Evolutionary conservation across 495 filamentous ascomycete species (phyloP).

Genomic region (Alectoria sarmentosa): DNA sequence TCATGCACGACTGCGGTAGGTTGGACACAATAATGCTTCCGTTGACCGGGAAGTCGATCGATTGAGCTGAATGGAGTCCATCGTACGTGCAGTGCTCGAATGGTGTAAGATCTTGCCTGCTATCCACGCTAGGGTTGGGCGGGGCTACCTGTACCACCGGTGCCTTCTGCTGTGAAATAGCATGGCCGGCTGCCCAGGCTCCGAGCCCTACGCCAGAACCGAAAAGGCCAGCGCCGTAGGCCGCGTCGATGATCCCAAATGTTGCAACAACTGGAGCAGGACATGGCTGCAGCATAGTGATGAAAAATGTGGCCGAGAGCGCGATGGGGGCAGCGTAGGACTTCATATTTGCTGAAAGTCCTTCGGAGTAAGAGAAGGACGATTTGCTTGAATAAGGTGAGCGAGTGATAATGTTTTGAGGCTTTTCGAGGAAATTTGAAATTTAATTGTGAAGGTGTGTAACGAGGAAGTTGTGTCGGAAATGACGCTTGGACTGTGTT

Average conservation of each 20-base stretch:
- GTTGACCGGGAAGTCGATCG: background rate
- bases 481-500: background rate
- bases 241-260: background rate
- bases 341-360: background rate
- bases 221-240: background rate
- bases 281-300: background rate
- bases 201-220: background rate
- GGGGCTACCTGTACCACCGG: too few relatives aligned
- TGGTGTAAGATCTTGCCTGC: background rate
- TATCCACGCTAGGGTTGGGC: background rate
- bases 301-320: background rate
- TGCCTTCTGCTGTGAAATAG: background rate
- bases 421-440: background rate
- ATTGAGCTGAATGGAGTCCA: background rate
- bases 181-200: background rate
- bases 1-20: background rate
- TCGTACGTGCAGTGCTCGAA: background rate
- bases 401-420: background rate
- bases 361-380: background rate
- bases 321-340: background rate
- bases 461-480: background rate
- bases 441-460: background rate
- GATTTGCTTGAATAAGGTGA: background rate
- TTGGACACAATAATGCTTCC: background rate
- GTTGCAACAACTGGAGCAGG: background rate